These are phyloP conservation scores for Trypanosomatidae sp. DNA, from an alignment of 208 protist species.

Conservation along the genomic window DNA sequence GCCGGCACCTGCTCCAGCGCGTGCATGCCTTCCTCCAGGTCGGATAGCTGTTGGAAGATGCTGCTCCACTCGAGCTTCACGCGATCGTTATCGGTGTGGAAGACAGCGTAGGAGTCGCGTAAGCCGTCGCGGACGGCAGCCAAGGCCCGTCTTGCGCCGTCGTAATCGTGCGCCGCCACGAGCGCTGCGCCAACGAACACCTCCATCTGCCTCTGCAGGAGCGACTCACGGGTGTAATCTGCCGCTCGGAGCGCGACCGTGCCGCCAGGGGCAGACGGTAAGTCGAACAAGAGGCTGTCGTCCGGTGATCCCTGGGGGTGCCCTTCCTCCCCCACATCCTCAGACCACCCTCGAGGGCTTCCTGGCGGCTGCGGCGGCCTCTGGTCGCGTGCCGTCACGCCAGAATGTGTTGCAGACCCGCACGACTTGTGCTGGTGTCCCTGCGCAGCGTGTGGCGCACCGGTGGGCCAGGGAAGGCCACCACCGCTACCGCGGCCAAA, in stretches of 20 bases:
- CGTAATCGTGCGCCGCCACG: constrained; percentile 50
- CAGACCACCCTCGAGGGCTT: background rate
- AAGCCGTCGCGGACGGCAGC: constrained; percentile 46
- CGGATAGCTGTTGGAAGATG: constrained; percentile 83
- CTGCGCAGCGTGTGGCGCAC: background rate
- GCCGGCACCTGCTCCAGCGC: constrained; percentile 51
- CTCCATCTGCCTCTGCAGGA: constrained; percentile 50
- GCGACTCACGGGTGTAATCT: constrained; percentile 14
- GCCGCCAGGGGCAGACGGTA: too few species aligned
- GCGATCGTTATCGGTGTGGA: constrained; percentile 71
- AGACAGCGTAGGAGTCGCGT: constrained; percentile 65
- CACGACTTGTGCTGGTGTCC: background rate
- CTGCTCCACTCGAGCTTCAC: constrained; percentile 74
- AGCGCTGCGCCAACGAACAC: constrained; percentile 66
- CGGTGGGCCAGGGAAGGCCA: background rate
- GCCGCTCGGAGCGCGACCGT: background rate
- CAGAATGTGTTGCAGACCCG: background rate
- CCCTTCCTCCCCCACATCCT: constrained; percentile 1
- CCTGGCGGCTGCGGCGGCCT: background rate
- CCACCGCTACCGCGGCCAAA: background rate
- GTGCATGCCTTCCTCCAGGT: constrained; percentile 84
- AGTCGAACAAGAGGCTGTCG: background rate
- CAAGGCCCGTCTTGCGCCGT: constrained; percentile 58
- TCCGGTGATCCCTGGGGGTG: background rate
- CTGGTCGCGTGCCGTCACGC: background rate